Evolutionary conservation across 352 stramenopile species (phyloP).

Genomic region (Globisporangium solare): DNA sequence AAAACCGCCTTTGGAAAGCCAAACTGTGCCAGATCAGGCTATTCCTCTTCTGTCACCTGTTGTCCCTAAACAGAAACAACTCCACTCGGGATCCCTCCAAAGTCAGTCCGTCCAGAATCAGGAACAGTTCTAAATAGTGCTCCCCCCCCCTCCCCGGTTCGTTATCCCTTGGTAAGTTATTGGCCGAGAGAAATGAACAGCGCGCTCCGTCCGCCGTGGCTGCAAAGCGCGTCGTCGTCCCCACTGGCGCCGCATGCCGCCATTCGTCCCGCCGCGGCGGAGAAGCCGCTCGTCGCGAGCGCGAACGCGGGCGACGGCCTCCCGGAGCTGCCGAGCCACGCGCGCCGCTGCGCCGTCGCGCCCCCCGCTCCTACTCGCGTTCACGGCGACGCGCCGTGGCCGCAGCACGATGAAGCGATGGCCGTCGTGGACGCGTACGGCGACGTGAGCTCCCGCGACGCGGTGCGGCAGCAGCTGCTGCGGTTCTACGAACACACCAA

Average conservation of each 20-base stretch:
- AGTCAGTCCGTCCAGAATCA: too few species aligned
- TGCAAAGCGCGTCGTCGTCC: background rate
- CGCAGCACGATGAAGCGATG: background rate
- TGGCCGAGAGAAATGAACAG: constrained; percentile 1
- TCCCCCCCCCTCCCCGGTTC: too few species aligned
- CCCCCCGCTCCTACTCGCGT: background rate
- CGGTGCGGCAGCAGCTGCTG: constrained; percentile 39
- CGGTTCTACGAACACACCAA: constrained; percentile 32
- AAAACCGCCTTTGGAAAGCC: background rate
- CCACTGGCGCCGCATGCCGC: background rate
- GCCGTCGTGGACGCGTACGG: constrained; percentile 26
- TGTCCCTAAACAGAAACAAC: too few species aligned
- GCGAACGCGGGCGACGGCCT: constrained; percentile 21
- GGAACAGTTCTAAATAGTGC: too few species aligned
- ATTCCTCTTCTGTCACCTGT: too few species aligned
- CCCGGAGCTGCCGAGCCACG: constrained; percentile 27
- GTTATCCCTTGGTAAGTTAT: background rate
- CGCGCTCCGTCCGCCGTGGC: constrained; percentile 8
- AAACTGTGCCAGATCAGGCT: too few species aligned
- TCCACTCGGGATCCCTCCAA: too few species aligned
- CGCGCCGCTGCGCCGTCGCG: constrained; percentile 8
- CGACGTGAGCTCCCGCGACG: constrained; percentile 17
- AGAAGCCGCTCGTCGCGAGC: background rate
- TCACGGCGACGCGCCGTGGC: background rate
- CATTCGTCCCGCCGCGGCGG: background rate